Evolutionary conservation across 768 basidiomycete species (phyloP), one percentile per base, ranked within the genome.

Genomic region (Hygrocybe punicea): DNA sequence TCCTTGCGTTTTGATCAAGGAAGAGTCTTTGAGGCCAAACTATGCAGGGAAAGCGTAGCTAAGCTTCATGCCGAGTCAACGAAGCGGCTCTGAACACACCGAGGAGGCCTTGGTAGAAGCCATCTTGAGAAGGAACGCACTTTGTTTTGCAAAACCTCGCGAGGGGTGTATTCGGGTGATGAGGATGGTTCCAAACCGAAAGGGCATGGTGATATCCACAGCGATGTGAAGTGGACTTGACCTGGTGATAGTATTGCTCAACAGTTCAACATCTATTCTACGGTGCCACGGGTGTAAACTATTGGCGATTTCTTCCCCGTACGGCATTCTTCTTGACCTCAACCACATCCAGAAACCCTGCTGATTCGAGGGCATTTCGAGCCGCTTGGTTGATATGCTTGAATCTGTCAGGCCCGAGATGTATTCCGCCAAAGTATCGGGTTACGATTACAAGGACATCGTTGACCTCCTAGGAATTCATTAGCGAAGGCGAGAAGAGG

Each of bases 351-450:
- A 98, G 72, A 68, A 98, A 93, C 0, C 95, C 94, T 9, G 90
- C 96, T 1, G 85, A 61, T 44, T 96, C 91, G 5, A 98, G 77
- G 1, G 95, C 94, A 64, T 92, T 91, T 19, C 96, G 81, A 1
- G 95, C 96, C 3, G 93, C 93, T 67, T 95, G 91, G 66, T 96
- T 98, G 70, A 99, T 98, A 64, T 96, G 92, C 67, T 90, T 89
- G 72, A 88, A 92, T 35, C 89, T 76, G 67, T 95, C 94, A 1
- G 93, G 86, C 3, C 93, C 95, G 1, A 99, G 78, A 59, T 91
- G 89, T 11, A 89, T 87, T 1, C 96, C 96, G 13, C 96, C 96
- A 66, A 90, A 98, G 73, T 92, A 96, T 37, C 96, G 85, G 3
- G 94, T 93, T 11, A 99, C 96, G 17, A 98, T 75, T 14, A 99